Evolutionary conservation across 2,329 filamentous ascomycete species (phyloP), one percentile per base, ranked within the genome.

Genomic region (Diaporthe caulivora): DNA sequence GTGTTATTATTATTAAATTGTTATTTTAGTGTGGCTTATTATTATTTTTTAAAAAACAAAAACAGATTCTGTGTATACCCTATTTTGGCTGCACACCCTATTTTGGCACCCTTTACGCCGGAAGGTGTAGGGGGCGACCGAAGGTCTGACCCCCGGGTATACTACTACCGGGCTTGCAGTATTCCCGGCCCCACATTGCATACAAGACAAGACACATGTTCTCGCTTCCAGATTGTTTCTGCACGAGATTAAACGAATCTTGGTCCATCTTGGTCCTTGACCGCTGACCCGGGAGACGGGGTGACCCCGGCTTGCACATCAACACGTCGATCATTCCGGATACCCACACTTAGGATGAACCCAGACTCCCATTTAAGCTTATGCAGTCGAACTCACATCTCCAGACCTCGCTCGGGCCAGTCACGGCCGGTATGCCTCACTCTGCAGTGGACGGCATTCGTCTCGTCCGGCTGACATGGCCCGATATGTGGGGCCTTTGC

Each of bases 281-380:
- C 57, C 55, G 42, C 68, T 71, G 55, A 71, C 68, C 68, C 55
- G 68, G 37, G 68, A 47, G 68, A 62, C 34, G 68, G 68, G 44
- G 37, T 62, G 31, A 58, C 55, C 44, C 44, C 44, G 31, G 68
- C 55, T 51, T 53, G 54, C 42, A 24, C 55, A 37, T 57, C 55
- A 71, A 51, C 47, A 51, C 29, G 44, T 42, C 68, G 68, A 71
- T 62, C 68, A 31, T 18, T 40, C 26, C 44, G 37, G 42, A 37
- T n/a, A 62, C 11, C 7, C 29, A 49, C 54, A 24, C 51, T 51
- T 31, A 31, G 40, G 68, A 62, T 62, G 55, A 53, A 57, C 29
- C 42, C 44, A 58, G 55, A 53, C 55, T 62, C 26, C 31, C 13
- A 62, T 51, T 42, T 71, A 71, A 71, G 68, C 55, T 62, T 71